Base-by-base conservation (phyloP, 108 stramenopile genomes). In the Parmales sp. region DNA sequence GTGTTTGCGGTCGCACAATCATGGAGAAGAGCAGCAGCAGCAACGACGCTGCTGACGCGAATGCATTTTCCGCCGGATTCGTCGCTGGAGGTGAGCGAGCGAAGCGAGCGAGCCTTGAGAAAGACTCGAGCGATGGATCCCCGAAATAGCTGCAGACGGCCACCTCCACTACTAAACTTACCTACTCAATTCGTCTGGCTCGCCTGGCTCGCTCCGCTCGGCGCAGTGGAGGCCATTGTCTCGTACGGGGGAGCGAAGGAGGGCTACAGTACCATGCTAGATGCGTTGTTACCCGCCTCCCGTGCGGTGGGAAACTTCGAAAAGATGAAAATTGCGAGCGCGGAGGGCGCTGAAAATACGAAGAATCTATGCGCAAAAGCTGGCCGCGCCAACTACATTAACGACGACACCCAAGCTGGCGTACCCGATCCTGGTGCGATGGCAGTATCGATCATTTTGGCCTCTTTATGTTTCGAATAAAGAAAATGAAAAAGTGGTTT, bases 381-480 rank as follows among this genome's bases (percentile, higher is more conserved):
- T 6, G 97, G 95, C 34, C 82, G 97, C 44, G 90, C 92, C 49
- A 98, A 96, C 69, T 98, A 98, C 75, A 69, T 98, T 1, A 76
- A 83, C 0, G 80, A 80, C 39, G 90, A 90, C 38, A 72, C 75
- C 2, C 63, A 96, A 37, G 45, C 69, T 37, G 95, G 94, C 1
- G 92, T 92, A 8, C 95, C 95, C 13, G 97, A 98, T 79, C 97
- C 97, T 29, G 97, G 97, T 19, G 95, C 95, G 1, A 82, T 88
- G 39, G 97, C 97, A 1, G 93, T 96, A 3, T 82, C 92, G 1
- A 68, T 91, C 67, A 94, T 94, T 1, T 70, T 96, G 3, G 89
- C n/a, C n/a, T n/a, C n/a, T n/a, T n/a, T n/a, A n/a, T n/a, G n/a
- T n/a, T n/a, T n/a, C n/a, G n/a, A n/a, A n/a, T n/a, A n/a, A n/a